Evolutionary conservation across 768 basidiomycete genomes (phyloP), one percentile per base, ranked within the genome.

Genomic region (Zangia roseola): DNA sequence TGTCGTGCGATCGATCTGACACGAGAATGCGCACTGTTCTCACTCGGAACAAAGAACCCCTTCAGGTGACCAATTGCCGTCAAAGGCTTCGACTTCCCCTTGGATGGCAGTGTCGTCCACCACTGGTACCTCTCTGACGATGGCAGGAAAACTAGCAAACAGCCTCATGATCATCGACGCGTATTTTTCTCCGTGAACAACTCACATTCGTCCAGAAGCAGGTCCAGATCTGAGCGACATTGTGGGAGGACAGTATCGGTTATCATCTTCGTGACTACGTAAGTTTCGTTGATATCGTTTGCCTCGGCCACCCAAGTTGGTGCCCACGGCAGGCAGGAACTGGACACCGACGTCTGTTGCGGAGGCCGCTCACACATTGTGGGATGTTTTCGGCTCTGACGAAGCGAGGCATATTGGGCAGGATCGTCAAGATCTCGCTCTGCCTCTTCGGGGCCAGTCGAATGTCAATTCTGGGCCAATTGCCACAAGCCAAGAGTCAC

Each of bases 1-100:
- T 50, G 52, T 19, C 59, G 45, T 26, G 50, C 35, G 7, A 49
- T 26, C 43, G 38, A 45, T 42, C 53, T 50, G 37, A 49, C 41
- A 31, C 45, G 47, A 12, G 44, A 17, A 45, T 46, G 40, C 26
- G 42, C 42, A 37, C 43, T 49, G 19, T 25, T 47, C 53, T 50
- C 52, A 4, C 49, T 55, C 30, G 48, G 47, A 26, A 42, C 13
- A 21, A 47, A 21, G 16, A 49, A 12, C 1, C 35, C 23, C 14
- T 40, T 6, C 13, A 13, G 23, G 20, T 45, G 38, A n/a, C 14
- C 16, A 13, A 17, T 17, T 24, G 16, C 21, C 12, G 20, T 34
- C 16, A 26, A 31, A 45, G 24, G 47, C n/a, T 21, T 39, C 19
- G 36, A 28, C 13, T 40, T 36, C 37, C 47, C 40, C 34, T 42